phyloP scores from a whole-genome alignment of 2,329 filamentous ascomycete genomes.

The Myrmaecium sp. region DNA sequence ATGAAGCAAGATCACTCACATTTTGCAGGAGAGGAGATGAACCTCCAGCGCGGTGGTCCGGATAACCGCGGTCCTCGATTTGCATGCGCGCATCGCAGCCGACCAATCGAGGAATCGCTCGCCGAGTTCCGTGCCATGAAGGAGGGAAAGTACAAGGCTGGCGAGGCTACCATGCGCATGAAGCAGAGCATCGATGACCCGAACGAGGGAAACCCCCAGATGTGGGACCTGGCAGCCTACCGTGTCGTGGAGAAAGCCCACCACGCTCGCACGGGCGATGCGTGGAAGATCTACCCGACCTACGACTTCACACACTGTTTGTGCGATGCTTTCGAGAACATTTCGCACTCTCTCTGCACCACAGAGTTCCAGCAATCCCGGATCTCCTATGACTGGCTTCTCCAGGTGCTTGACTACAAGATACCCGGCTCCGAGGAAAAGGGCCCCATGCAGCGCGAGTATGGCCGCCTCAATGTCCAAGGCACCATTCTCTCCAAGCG shows the following conservation, averaged over 20 bases:
- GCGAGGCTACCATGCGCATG: slow-evolving; percentile 78
- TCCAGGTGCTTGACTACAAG: slow-evolving; percentile 66
- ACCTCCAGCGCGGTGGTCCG: slow-evolving; percentile 69
- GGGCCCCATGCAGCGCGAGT: slow-evolving; percentile 74
- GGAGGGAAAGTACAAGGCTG: slow-evolving; percentile 76
- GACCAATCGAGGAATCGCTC: slow-evolving; percentile 59
- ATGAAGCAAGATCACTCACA: slow-evolving; percentile 9
- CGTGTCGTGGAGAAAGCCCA: slow-evolving; percentile 57
- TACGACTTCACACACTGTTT: slow-evolving; percentile 88
- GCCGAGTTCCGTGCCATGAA: slow-evolving; percentile 77
- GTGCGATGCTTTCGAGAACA: slow-evolving; percentile 80
- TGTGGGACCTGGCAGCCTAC: slow-evolving; percentile 93
- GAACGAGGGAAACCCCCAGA: slow-evolving; percentile 73
- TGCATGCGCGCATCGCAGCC: slow-evolving; percentile 64
- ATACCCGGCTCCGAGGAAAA: slow-evolving; percentile 39
- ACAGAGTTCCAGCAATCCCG: slow-evolving; percentile 78
- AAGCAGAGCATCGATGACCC: slow-evolving; percentile 53
- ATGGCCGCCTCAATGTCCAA: slow-evolving; percentile 58
- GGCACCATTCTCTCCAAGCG: slow-evolving; percentile 82
- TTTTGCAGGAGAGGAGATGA: slow-evolving; percentile 54
- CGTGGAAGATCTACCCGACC: slow-evolving; percentile 89
- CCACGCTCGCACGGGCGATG: slow-evolving; percentile 63
- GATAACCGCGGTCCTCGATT: slow-evolving; percentile 51
- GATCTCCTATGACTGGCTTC: slow-evolving; percentile 81
- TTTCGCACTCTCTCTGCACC: slow-evolving; percentile 85